Conservation (phyloP, 768 basidiomycete genomes). For the Amyloporia xantha region DNA sequence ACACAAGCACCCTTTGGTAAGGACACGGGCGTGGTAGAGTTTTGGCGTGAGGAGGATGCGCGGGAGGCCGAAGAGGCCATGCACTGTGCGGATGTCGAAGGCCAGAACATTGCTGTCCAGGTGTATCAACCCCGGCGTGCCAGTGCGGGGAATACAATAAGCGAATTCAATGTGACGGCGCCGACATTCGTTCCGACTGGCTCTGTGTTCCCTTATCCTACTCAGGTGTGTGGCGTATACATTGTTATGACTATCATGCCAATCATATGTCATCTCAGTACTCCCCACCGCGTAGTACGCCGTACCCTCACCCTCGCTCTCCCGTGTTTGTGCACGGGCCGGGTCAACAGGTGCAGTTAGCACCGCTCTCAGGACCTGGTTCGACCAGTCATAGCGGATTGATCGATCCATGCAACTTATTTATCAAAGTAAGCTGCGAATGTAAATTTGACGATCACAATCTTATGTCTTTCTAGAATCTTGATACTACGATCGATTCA, state of each 20-base stretch:
- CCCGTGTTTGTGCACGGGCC: slow-evolving; percentile 75
- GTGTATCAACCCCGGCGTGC: slow-evolving; percentile 62
- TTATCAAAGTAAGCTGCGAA: slow-evolving; percentile 75
- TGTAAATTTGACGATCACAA: too few relatives aligned
- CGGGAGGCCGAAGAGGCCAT: slow-evolving; percentile 70
- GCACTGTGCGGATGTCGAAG: slow-evolving; percentile 79
- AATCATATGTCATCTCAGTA: slow-evolving; percentile 35
- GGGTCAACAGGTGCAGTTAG: slow-evolving; percentile 84
- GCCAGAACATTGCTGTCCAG: slow-evolving; percentile 80
- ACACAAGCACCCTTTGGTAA: slow-evolving; percentile 69
- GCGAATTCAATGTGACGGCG: slow-evolving; percentile 69
- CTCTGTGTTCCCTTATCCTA: slow-evolving; percentile 56
- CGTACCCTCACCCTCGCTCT: slow-evolving; percentile 33
- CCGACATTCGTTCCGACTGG: slow-evolving; percentile 72
- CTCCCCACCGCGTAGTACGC: slow-evolving; percentile 58
- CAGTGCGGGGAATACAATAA: slow-evolving; percentile 42
- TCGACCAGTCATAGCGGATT: slow-evolving; percentile 79
- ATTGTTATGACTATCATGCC: slow-evolving; percentile 3
- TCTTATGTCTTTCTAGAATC: slow-evolving; percentile 46
- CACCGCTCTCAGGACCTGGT: slow-evolving; percentile 69
- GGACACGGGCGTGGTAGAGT: slow-evolving; percentile 76
- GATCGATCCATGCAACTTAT: slow-evolving; percentile 86
- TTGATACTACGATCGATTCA: slow-evolving; percentile 80
- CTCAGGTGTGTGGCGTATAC: slow-evolving; percentile 37
- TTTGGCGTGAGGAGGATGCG: slow-evolving; percentile 85